Conservation (phyloP, 257 asterid genomes). For the Solanum okadae region DNA sequence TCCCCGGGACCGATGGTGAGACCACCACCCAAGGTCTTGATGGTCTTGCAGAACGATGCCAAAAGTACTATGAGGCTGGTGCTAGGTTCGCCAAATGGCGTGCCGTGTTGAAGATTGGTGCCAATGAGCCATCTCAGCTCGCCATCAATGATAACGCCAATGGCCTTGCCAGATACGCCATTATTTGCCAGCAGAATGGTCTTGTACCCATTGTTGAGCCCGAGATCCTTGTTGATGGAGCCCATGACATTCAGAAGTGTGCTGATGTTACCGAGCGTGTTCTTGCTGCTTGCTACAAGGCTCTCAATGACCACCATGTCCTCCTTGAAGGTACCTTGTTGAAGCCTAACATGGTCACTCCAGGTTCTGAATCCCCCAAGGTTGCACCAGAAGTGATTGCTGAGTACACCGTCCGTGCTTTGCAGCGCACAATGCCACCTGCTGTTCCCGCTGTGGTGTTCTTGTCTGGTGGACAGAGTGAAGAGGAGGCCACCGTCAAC, state of each 20-base stretch:
- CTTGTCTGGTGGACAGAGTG: constrained; percentile 62
- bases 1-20: constrained; percentile 56
- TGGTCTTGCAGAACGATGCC: constrained; percentile 50
- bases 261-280: constrained; percentile 61
- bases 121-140: constrained; percentile 50
- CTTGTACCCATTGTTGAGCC: constrained; percentile 64
- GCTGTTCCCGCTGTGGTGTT: constrained; percentile 63
- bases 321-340: constrained; percentile 53
- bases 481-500: constrained; percentile 50
- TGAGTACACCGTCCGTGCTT: constrained; percentile 49
- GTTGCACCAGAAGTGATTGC: constrained; percentile 56
- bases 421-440: constrained; percentile 58
- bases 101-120: constrained; percentile 51
- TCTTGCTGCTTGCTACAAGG: constrained; percentile 65
- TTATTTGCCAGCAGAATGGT: constrained; percentile 60
- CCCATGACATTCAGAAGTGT: constrained; percentile 42
- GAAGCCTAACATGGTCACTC: constrained; percentile 68
- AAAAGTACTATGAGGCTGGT: constrained; percentile 44
- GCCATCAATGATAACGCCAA: constrained; percentile 51
- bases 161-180: constrained; percentile 55
- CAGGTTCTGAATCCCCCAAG: constrained; percentile 48
- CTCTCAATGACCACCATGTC: constrained; percentile 51
- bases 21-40: constrained; percentile 63
- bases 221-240: constrained; percentile 59
- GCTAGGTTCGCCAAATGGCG: constrained; percentile 64